Percentiles rank a stretch among this genome's conserved stretches.
Evolutionary conservation across 257 asterid genomes (phyloP).

Genomic region (Linderniella brevidens): DNA sequence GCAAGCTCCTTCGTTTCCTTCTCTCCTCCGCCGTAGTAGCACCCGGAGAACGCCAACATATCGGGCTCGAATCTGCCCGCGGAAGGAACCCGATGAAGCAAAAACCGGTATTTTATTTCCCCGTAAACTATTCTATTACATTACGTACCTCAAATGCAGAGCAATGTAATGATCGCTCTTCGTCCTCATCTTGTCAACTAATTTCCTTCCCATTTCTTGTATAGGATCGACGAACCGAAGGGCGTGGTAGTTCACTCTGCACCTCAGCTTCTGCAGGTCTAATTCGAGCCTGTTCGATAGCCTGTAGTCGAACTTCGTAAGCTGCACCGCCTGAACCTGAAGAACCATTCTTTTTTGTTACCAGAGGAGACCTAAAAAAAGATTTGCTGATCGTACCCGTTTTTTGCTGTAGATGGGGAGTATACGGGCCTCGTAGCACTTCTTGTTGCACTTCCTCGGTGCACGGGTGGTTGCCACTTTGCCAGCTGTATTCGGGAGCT

Average conservation of each 20-base stretch:
- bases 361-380: slow-evolving; percentile 4
- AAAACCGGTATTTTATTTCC: too few relatives aligned
- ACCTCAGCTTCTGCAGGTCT: slow-evolving; percentile 86
- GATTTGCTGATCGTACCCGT: background rate
- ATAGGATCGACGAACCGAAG: slow-evolving; percentile 73
- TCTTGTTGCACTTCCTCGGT: slow-evolving; percentile 76
- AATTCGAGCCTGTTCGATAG: slow-evolving; percentile 65
- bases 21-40: slow-evolving; percentile 96
- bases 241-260: slow-evolving; percentile 91
- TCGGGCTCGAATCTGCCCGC: slow-evolving; percentile 91
- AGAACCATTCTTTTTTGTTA: slow-evolving; percentile 11
- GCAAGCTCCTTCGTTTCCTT: slow-evolving; percentile 76
- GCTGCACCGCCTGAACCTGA: slow-evolving; percentile 64
- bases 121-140: too few relatives aligned
- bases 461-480: slow-evolving; percentile 58
- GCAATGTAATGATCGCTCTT: slow-evolving; percentile 75
- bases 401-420: background rate
- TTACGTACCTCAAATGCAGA: slow-evolving; percentile 55
- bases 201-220: slow-evolving; percentile 49
- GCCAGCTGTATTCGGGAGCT: slow-evolving; percentile 66
- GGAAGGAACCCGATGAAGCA: slow-evolving; percentile 6
- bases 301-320: slow-evolving; percentile 84
- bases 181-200: slow-evolving; percentile 67
- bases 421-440: slow-evolving; percentile 33
- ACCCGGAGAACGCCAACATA: slow-evolving; percentile 99